Evolutionary conservation across 2,329 filamentous ascomycete genomes (phyloP).

Genomic region (Hirsutella thompsonii): DNA sequence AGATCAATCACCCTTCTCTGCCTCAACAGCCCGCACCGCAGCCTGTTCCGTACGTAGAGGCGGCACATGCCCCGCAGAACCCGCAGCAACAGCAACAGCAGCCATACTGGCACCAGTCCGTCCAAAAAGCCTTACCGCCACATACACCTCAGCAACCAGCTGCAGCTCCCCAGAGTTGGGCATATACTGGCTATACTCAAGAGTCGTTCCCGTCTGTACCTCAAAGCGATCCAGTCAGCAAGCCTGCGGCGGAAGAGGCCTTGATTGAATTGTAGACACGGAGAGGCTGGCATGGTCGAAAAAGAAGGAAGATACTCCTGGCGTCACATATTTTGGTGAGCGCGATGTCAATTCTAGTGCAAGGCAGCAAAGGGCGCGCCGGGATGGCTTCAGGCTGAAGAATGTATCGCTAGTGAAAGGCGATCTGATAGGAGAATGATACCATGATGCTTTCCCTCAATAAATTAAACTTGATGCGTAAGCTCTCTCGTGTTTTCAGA

Average conservation of each 20-base stretch:
- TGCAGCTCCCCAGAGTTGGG: conserved; percentile 26
- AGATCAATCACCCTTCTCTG: conserved; percentile 13
- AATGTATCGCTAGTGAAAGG: not conserved
- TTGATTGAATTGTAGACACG: conserved; percentile 59
- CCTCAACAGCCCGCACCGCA: conserved; percentile 17
- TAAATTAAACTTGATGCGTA: too few relatives aligned
- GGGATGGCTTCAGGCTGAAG: not conserved
- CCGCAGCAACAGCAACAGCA: conserved; percentile 16
- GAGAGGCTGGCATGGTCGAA: too few relatives aligned
- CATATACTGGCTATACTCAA: conserved; percentile 39
- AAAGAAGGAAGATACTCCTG: too few relatives aligned
- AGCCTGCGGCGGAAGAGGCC: conserved; percentile 57
- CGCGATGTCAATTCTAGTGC: too few relatives aligned
- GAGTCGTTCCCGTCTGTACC: conserved; percentile 53
- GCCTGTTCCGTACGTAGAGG: conserved; percentile 2
- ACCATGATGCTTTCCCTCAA: not conserved
- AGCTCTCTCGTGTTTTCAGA: too few relatives aligned
- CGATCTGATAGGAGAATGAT: not conserved
- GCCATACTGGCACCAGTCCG: conserved; percentile 22
- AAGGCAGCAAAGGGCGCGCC: not conserved
- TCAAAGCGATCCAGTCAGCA: conserved; percentile 24
- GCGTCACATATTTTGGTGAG: too few relatives aligned
- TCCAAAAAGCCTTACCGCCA: conserved; percentile 14
- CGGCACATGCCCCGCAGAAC: not conserved
- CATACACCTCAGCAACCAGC: conserved; percentile 12